Base-by-base conservation (phyloP, 2,329 filamentous ascomycete genomes). In the Fusarium verrucosum region DNA sequence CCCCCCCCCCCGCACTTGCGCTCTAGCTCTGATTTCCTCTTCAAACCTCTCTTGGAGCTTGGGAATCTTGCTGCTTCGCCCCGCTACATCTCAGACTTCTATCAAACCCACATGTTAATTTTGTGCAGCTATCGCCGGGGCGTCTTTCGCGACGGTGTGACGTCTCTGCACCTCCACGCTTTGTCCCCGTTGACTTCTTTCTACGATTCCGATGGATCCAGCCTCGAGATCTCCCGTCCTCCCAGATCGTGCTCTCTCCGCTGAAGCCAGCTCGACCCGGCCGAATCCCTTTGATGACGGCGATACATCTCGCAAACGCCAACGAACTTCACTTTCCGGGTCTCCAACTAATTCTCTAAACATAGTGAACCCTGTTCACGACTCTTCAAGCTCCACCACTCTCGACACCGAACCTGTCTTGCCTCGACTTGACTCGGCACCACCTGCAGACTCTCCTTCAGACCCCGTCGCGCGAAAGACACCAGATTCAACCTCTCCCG, bases 271-370 rank as follows among this genome's bases (percentile, higher is more conserved):
- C 75, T 85, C 86, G 71, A 86, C 83, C 68, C 83, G 87, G 63
- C 85, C 85, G 49, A 88, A 89, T 66, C 87, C 87, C 36, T 89
- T 89, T 74, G 82, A 87, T 77, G 85, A 88, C 76, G 79, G 76
- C 72, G 83, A 86, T 66, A 72, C 82, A 37, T 81, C 86, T 53
- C 81, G 87, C 66, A 89, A 89, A 75, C 85, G 87, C 49, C 86
- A 85, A 63, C 83, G 87, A 67, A 87, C 86, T 26, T 88, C 86
- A 14, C 77, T 81, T 47, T 82, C 82, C 53, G 81, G 78, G 55
- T 88, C 86, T 23, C 80, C 82, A 58, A 84, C 83, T 70, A 77
- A 77, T 58, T 87, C 86, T 19, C 76, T 81, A 67, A 82, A 85
- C 54, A 78, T 78, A 25, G 67, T 71, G 51, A 72, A 72, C 42